Percentiles rank a stretch among this genome's conserved stretches.
Evolutionary conservation across 2,329 filamentous ascomycete genomes (phyloP).

Genomic region (Aphanocladium album): DNA sequence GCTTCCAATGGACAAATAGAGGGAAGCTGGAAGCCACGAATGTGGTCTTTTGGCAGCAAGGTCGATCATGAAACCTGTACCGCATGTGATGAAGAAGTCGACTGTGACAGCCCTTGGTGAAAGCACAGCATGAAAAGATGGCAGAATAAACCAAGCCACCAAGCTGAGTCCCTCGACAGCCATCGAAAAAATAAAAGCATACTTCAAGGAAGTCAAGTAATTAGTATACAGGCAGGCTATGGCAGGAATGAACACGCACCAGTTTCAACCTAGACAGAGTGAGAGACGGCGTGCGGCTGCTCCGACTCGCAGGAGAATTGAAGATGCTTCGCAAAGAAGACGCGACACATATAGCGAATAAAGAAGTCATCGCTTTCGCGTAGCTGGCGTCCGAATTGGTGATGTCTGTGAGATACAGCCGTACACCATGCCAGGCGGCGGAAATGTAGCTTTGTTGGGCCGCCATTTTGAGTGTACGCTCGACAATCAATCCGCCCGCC

Average conservation of each 20-base stretch:
- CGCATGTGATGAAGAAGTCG: neutral
- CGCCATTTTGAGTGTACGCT: neutral
- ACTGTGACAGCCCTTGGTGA: neutral
- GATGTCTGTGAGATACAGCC: neutral
- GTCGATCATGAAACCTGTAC: neutral
- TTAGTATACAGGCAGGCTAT: neutral
- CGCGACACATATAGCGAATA: neutral
- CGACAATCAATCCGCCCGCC: too few species aligned
- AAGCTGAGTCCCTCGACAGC: neutral
- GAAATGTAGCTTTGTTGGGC: neutral
- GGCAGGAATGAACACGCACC: neutral
- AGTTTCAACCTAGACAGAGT: neutral
- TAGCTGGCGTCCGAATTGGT: neutral
- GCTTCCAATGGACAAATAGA: neutral
- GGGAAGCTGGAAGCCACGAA: neutral
- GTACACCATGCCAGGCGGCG: neutral
- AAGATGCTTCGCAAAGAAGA: neutral
- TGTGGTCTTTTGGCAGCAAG: neutral
- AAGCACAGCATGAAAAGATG: neutral
- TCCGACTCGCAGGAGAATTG: neutral
- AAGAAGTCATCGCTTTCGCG: neutral
- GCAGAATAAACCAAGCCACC: neutral
- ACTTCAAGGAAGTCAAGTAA: neutral
- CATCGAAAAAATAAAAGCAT: neutral
- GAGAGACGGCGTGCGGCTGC: neutral